A percentile compares a stretch with the other conserved stretches of the same genome.
phyloP scores from a whole-genome alignment of 345 rosid genomes.

The Noccaea bulbosa region DNA sequence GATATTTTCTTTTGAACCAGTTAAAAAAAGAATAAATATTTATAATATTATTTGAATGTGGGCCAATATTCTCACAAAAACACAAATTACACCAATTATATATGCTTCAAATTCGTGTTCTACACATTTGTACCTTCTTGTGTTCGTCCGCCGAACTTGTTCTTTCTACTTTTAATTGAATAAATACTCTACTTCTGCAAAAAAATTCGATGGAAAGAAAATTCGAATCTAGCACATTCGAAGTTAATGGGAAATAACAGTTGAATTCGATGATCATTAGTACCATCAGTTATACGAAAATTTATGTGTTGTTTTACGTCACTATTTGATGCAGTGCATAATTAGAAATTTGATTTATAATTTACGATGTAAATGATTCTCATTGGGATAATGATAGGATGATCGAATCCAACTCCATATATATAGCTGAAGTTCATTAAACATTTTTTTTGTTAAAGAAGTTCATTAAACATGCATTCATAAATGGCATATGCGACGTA shows the following conservation, averaged over 20 bases:
- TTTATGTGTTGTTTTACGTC: slow-evolving; percentile 9
- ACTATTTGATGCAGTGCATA: not conserved
- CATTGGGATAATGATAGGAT: too few species aligned
- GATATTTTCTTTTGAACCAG: slow-evolving; percentile 11
- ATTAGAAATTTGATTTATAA: too few species aligned
- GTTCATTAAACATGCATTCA: not conserved
- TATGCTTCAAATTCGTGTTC: slow-evolving; percentile 38
- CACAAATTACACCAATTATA: slow-evolving; percentile 27
- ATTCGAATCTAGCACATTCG: slow-evolving; percentile 37
- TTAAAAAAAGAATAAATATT: not conserved
- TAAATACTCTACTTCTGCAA: slow-evolving; percentile 27
- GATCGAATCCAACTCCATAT: too few species aligned
- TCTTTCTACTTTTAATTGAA: slow-evolving; percentile 39
- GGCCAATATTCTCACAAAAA: slow-evolving; percentile 29
- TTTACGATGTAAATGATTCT: too few species aligned
- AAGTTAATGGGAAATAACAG: slow-evolving; percentile 34
- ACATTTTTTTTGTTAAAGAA: too few species aligned
- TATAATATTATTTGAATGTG: not conserved
- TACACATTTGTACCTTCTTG: slow-evolving; percentile 34
- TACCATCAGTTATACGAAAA: slow-evolving; percentile 24
- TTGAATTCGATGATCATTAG: slow-evolving; percentile 17
- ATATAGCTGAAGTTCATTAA: not conserved
- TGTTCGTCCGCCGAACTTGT: slow-evolving; percentile 36
- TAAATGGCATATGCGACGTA: slow-evolving; percentile 19
- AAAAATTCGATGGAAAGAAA: slow-evolving; percentile 18